Evolutionary conservation across 176 grass and related monocot genomes (phyloP), one percentile per base, ranked within the genome.

Genomic region (Bothriochloa decipiens): DNA sequence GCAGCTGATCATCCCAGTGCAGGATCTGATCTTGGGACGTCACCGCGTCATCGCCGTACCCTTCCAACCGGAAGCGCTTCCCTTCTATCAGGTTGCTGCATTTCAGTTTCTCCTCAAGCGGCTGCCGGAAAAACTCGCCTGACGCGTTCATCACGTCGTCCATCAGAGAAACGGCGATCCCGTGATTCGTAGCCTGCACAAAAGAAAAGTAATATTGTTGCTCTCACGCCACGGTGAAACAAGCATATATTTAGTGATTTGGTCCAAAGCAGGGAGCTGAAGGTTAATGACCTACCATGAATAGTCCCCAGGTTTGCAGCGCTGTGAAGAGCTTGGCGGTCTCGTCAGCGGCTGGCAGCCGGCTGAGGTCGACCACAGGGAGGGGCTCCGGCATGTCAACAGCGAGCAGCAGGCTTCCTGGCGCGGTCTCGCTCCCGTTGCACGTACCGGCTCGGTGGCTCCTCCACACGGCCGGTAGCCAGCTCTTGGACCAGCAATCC

Each of bases 31-130:
- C 86, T 53, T 83, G 58, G 0, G 36, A 72, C 33, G 18, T 11
- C 63, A 93, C 85, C 35, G 7, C 52, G 15, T 93, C 91, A 46
- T 83, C 83, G n/a, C 88, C 88, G 35, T 90, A 93, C 12, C 88
- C 85, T 90, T 93, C 82, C 10, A 82, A 6, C 76, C 83, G 77
- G 47, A 90, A 90, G 42, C 37, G 64, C 42, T 83, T 93, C 8
- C 91, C 91, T 15, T 80, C 84, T 23, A 82, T 80, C 32, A 93
- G 23, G 75, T 90, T 88, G 22, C 85, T 90, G 70, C 62, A 90
- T 66, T 73, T 91, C 6, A 69, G 72, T 47, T 86, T 94, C 71
- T 77, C 86, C 69, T 84, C 81, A 0, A 91, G 6, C 8, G 92
- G 84, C 1, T 57, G 76, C 3, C 52, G 40, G 32, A 94, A 94